phyloP scores from a whole-genome alignment of 129 eudicot species.

The Chrysanthemum seticuspe region DNA sequence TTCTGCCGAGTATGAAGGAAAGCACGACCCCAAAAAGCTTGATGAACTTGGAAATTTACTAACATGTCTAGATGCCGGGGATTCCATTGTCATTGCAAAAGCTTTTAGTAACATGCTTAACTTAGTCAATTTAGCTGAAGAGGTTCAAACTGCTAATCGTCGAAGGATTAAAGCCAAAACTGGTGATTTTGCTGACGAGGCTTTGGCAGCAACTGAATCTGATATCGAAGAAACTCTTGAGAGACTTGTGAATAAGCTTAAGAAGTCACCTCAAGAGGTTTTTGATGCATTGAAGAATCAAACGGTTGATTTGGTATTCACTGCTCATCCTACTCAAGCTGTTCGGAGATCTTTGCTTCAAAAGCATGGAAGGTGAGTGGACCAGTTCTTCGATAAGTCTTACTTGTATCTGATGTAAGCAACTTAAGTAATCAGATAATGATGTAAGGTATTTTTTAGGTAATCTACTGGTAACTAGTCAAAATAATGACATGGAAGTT shows the following conservation, averaged over 20 bases:
- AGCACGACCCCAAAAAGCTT: slow-evolving; percentile 65
- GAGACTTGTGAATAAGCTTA: slow-evolving; percentile 72
- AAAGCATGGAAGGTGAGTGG: slow-evolving; percentile 88
- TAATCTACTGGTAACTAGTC: not conserved
- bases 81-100: slow-evolving; percentile 87
- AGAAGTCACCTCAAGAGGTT: slow-evolving; percentile 85
- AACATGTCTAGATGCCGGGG: slow-evolving; percentile 93
- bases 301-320: slow-evolving; percentile 86
- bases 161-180: slow-evolving; percentile 72
- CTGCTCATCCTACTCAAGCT: slow-evolving; percentile 98
- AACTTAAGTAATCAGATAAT: not conserved
- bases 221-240: slow-evolving; percentile 93
- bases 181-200: slow-evolving; percentile 83
- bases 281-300: slow-evolving; percentile 91
- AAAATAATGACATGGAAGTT: not conserved
- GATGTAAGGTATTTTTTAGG: not conserved
- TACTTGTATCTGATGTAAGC: slow-evolving; percentile 6
- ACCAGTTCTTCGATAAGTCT: not conserved
- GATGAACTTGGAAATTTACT: slow-evolving; percentile 85
- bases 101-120: slow-evolving; percentile 95
- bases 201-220: slow-evolving; percentile 81
- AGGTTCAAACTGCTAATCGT: slow-evolving; percentile 91
- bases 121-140: slow-evolving; percentile 94
- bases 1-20: slow-evolving; percentile 93
- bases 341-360: slow-evolving; percentile 95